Conservation (phyloP, 192 early-diverging fungal genomes). For the Chytriomyces hyalinus region DNA sequence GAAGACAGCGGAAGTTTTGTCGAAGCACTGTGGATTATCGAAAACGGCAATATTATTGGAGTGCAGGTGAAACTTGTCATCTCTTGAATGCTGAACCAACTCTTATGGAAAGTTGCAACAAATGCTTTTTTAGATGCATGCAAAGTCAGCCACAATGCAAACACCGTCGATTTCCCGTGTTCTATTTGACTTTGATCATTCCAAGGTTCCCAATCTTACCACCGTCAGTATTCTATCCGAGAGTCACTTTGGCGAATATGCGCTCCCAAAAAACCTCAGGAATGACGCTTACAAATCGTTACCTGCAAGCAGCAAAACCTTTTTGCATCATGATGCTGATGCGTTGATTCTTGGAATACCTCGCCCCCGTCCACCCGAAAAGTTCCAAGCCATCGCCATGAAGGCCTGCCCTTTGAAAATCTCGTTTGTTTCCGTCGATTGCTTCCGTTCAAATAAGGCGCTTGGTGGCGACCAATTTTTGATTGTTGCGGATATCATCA, state of each 20-base stretch:
- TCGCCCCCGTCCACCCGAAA: constrained; percentile 16
- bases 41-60: constrained; percentile 13
- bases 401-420: constrained; percentile 19
- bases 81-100: neutral
- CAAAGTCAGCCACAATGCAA: constrained; percentile 19
- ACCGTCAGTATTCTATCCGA: constrained; percentile 16
- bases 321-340: neutral
- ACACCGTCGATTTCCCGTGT: constrained; percentile 10
- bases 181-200: constrained; percentile 8
- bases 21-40: constrained; percentile 22
- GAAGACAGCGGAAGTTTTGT: constrained; percentile 4
- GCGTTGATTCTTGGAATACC: constrained; percentile 12
- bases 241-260: constrained; percentile 26
- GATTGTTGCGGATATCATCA: constrained; percentile 17
- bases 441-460: constrained; percentile 19
- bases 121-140: constrained; percentile 9
- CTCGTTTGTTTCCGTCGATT: constrained; percentile 21
- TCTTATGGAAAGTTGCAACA: neutral
- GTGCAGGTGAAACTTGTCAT: constrained; percentile 7
- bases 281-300: constrained; percentile 3
- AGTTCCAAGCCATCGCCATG: constrained; percentile 3
- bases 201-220: neutral
- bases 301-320: neutral
- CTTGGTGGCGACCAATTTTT: constrained; percentile 19
- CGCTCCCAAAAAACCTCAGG: neutral